Evolutionary conservation across 2,329 filamentous ascomycete genomes (phyloP).

Genomic region (Diaporthe vexans): DNA sequence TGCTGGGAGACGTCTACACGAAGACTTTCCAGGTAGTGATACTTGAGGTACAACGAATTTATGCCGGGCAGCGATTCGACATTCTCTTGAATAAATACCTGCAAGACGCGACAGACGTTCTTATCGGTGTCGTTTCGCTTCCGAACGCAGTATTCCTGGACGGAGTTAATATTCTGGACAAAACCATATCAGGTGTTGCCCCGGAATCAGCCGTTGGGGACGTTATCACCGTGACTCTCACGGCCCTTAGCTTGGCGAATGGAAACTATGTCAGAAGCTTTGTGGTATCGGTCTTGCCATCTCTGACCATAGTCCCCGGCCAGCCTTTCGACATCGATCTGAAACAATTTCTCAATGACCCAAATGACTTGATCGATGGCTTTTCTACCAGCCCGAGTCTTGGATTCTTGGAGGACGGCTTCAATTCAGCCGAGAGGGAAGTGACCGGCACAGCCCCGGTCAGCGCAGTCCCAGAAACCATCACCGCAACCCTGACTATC

Average conservation of each 20-base stretch:
- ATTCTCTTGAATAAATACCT: not conserved
- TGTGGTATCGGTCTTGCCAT: slow-evolving; percentile 3
- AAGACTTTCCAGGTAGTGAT: slow-evolving; percentile 1
- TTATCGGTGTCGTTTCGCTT: not conserved
- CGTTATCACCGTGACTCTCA: not conserved
- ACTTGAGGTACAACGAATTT: not conserved
- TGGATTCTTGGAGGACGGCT: not conserved
- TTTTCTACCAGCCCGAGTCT: not conserved
- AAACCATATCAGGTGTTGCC: not conserved
- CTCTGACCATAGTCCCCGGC: slow-evolving; percentile 4
- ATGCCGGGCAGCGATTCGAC: not conserved
- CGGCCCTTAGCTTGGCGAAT: not conserved
- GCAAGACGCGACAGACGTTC: not conserved
- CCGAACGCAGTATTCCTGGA: not conserved
- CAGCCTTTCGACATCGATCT: not conserved
- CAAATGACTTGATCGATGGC: not conserved
- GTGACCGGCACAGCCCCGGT: not conserved
- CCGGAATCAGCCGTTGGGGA: not conserved
- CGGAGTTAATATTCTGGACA: not conserved
- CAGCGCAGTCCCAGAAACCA: not conserved
- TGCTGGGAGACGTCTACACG: not conserved
- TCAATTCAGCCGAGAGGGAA: not conserved
- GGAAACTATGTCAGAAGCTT: slow-evolving; percentile 1
- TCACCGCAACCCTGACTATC: not conserved
- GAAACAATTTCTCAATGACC: not conserved